phyloP scores from a whole-genome alignment of 805 yeast genomes.

The Isabelozyma pseudorhagii region DNA sequence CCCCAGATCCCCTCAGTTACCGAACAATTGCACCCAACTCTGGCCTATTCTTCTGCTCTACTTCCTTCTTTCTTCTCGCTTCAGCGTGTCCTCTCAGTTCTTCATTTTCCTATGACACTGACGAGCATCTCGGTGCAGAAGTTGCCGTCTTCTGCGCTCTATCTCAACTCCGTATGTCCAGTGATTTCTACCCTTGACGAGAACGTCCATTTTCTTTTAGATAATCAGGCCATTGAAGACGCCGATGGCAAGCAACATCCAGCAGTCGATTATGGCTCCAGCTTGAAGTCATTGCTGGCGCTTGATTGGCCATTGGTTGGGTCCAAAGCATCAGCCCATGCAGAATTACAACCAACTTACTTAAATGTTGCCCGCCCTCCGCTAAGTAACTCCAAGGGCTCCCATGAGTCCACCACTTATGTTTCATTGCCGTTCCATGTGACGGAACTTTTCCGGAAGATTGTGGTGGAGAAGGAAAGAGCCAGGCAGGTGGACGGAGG shows the following conservation, averaged over 20 bases:
- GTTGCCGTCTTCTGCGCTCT: conserved; percentile 26
- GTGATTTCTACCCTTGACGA: conserved; percentile 28
- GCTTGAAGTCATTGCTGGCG: neutral
- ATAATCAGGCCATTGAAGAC: conserved; percentile 3
- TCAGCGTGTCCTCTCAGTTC: neutral
- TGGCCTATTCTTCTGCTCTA: too few relatives aligned
- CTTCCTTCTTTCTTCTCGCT: neutral
- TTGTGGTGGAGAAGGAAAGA: conserved; percentile 27
- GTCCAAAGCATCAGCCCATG: conserved; percentile 6
- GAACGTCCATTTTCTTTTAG: conserved; percentile 30
- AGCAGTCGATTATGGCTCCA: neutral
- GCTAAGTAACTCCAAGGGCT: conserved; percentile 13
- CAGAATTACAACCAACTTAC: conserved; percentile 21
- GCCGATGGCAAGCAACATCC: neutral
- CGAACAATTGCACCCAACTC: neutral
- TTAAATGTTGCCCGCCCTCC: conserved; percentile 39
- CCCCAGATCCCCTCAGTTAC: neutral
- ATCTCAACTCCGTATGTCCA: conserved; percentile 36
- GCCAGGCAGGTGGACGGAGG: conserved; percentile 42
- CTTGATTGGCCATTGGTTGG: conserved; percentile 25
- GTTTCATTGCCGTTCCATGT: conserved; percentile 51
- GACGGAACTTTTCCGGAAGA: conserved; percentile 36
- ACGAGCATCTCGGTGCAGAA: conserved; percentile 12
- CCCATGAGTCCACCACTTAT: conserved; percentile 48
- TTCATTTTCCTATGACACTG: conserved; percentile 20